phyloP scores from a whole-genome alignment of 2,329 filamentous ascomycete species.

The Gremmenia infestans region DNA sequence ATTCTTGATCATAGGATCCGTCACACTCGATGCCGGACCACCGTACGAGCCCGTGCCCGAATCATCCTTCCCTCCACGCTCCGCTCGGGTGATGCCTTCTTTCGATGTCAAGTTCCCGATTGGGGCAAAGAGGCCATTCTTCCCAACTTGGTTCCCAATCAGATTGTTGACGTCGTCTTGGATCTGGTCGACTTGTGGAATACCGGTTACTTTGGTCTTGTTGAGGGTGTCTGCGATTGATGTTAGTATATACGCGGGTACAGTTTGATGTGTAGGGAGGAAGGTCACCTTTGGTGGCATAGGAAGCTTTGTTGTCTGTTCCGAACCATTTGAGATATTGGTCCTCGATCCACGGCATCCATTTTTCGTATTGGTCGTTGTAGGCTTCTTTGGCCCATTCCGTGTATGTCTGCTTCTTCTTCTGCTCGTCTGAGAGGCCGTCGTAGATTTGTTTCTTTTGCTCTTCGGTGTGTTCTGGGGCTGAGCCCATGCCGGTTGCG shows the following conservation, averaged over 20 bases:
- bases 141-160: slow-evolving; percentile 58
- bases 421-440: slow-evolving; percentile 15
- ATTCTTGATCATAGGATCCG: slow-evolving; percentile 1
- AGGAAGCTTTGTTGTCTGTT: slow-evolving; percentile 72
- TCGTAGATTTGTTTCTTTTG: slow-evolving; percentile 17
- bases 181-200: slow-evolving; percentile 61
- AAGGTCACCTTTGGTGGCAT: slow-evolving; percentile 58
- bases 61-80: slow-evolving; percentile 60
- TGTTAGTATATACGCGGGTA: not conserved
- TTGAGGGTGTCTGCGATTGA: slow-evolving; percentile 52
- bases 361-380: slow-evolving; percentile 67
- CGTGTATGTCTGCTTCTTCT: slow-evolving; percentile 31
- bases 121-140: slow-evolving; percentile 62
- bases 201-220: slow-evolving; percentile 65
- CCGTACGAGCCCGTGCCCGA: slow-evolving; percentile 48
- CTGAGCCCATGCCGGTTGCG: not conserved
- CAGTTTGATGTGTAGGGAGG: not conserved
- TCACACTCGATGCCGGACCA: not conserved
- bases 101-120: slow-evolving; percentile 57
- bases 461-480: slow-evolving; percentile 8
- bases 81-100: slow-evolving; percentile 61
- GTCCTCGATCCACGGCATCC: slow-evolving; percentile 75
- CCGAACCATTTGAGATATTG: slow-evolving; percentile 63
- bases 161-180: slow-evolving; percentile 63
- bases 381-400: slow-evolving; percentile 61